Evolutionary conservation across 2,329 filamentous ascomycete species (phyloP).

Genomic region (Rosellinia necatrix): DNA sequence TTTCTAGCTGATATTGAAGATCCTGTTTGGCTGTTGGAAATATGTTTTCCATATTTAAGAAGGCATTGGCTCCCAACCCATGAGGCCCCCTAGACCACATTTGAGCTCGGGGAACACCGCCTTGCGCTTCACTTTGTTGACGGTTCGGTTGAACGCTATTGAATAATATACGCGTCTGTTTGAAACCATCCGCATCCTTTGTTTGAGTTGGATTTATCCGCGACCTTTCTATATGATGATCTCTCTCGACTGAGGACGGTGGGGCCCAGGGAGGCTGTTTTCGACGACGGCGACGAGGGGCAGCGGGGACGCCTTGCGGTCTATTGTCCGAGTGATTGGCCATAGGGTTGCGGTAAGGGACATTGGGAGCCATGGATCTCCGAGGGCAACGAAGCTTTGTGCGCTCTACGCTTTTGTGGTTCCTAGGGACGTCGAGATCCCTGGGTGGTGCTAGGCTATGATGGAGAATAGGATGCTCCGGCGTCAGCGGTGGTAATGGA

Average conservation of each 20-base stretch:
- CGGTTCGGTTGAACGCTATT: slow-evolving; percentile 8
- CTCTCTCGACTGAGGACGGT: slow-evolving; percentile 35
- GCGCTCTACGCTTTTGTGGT: slow-evolving; percentile 18
- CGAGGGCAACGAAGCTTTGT: slow-evolving; percentile 5
- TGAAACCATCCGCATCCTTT: slow-evolving; percentile 23
- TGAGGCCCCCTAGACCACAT: neutral
- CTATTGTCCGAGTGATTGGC: slow-evolving; percentile 26
- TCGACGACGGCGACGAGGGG: slow-evolving; percentile 21
- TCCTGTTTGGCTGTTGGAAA: slow-evolving; percentile 23
- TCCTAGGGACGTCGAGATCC: slow-evolving; percentile 37
- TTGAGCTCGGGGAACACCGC: neutral
- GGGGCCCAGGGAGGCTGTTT: slow-evolving; percentile 38
- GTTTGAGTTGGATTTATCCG: neutral
- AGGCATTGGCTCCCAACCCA: neutral
- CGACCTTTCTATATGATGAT: neutral
- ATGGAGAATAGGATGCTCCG: slow-evolving; percentile 38
- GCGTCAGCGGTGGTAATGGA: slow-evolving; percentile 23
- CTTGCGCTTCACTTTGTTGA: slow-evolving; percentile 9
- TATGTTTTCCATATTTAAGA: slow-evolving; percentile 11
- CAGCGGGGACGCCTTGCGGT: neutral
- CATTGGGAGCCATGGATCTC: slow-evolving; percentile 26
- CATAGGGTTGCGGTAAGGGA: slow-evolving; percentile 35
- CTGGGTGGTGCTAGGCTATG: slow-evolving; percentile 35
- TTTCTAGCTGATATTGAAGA: slow-evolving; percentile 25
- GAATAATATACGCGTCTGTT: slow-evolving; percentile 38